These are phyloP conservation scores for Haplographium delicatum DNA, from an alignment of 495 filamentous ascomycete genomes.

Conservation along the genomic window DNA sequence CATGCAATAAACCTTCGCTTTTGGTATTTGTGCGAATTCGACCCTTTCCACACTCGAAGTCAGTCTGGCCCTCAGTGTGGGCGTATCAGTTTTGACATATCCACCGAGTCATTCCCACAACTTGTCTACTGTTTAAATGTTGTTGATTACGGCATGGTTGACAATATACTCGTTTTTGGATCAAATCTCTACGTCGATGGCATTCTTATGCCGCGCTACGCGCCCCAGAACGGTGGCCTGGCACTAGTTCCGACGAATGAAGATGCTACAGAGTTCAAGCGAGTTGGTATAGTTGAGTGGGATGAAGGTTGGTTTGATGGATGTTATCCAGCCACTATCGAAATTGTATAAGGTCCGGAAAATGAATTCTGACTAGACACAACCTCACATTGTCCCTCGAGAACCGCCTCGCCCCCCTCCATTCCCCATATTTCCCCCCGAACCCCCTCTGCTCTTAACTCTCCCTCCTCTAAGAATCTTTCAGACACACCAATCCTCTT, in stretches of 20 bases:
- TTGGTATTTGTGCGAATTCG: background rate
- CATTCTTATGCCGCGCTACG: background rate
- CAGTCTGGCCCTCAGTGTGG: background rate
- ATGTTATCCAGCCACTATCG: background rate
- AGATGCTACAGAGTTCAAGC: background rate
- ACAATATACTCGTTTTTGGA: background rate
- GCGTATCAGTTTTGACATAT: background rate
- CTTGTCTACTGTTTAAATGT: background rate
- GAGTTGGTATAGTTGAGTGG: slow-evolving; percentile 1
- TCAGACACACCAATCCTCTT: too few relatives aligned
- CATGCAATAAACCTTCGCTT: background rate
- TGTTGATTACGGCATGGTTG: slow-evolving; percentile 3
- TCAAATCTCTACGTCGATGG: background rate
- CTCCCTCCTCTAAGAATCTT: too few relatives aligned
- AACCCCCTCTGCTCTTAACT: too few relatives aligned
- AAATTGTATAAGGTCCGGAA: background rate
- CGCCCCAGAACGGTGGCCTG: background rate
- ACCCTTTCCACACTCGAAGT: background rate
- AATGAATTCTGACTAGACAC: background rate
- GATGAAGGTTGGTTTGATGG: slow-evolving; percentile 3
- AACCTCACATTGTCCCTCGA: too few relatives aligned
- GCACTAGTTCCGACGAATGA: slow-evolving; percentile 2
- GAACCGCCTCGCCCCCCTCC: too few relatives aligned
- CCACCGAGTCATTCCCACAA: background rate
- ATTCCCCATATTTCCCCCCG: too few relatives aligned